Percentiles rank a stretch among this genome's conserved stretches.
phyloP scores from a whole-genome alignment of 2,329 filamentous ascomycete genomes.

The Zasmidium cellare region DNA sequence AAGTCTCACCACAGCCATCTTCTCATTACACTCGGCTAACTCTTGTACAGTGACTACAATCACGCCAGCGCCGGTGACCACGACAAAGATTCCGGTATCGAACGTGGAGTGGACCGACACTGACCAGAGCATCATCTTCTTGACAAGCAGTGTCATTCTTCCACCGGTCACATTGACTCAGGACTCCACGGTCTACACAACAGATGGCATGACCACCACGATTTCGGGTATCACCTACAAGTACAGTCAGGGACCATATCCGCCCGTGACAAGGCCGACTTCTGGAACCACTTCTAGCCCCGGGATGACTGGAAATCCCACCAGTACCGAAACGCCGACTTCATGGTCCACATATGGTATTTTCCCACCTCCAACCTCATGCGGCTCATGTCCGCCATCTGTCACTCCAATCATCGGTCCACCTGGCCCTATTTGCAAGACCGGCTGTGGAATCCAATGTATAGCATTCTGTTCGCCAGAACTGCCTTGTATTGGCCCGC shows the following conservation, averaged over 20 bases:
- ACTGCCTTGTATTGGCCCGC: constrained; percentile 2
- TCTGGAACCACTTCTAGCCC: constrained; percentile 1
- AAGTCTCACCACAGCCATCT: background rate
- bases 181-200: constrained; percentile 8
- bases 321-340: background rate
- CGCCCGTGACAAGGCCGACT: constrained; percentile 3
- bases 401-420: constrained; percentile 5
- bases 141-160: constrained; percentile 15
- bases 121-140: constrained; percentile 2
- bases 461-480: background rate
- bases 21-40: background rate
- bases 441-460: constrained; percentile 6
- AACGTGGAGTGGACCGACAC: constrained; percentile 14
- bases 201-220: constrained; percentile 5
- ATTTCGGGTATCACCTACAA: constrained; percentile 9
- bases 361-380: constrained; percentile 5
- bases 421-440: constrained; percentile 6
- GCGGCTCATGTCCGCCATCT: constrained; percentile 2
- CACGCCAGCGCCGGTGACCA: constrained; percentile 8
- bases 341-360: background rate
- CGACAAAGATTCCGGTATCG: constrained; percentile 10
- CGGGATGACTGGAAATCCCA: background rate
- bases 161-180: constrained; percentile 12
- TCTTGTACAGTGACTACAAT: constrained; percentile 4
- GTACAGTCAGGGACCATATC: constrained; percentile 9